Conservation (phyloP, 495 filamentous ascomycete genomes). For the Penicillium herquei region DNA sequence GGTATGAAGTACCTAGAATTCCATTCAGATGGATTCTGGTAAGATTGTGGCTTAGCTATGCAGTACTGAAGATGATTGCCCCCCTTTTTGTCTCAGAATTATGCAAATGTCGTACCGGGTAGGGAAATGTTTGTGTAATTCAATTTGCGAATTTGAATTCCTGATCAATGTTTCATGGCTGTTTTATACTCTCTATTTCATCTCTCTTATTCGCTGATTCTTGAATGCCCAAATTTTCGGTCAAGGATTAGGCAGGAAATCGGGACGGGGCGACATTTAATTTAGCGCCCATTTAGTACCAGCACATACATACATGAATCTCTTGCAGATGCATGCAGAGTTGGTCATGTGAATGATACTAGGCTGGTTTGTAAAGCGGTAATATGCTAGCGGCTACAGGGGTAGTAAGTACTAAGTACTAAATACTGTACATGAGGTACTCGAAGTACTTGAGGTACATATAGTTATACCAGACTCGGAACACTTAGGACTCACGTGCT, state of each 20-base stretch:
- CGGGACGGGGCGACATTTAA: constrained; percentile 12
- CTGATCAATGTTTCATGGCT: not conserved
- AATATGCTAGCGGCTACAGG: not conserved
- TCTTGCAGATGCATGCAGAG: constrained; percentile 42
- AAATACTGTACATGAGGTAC: too few relatives aligned
- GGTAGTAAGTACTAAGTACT: too few relatives aligned
- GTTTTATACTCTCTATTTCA: not conserved
- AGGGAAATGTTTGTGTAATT: too few relatives aligned
- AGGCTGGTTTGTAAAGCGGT: not conserved
- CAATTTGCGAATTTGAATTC: not conserved
- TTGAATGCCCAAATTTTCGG: constrained; percentile 18
- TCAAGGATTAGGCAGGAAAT: constrained; percentile 17
- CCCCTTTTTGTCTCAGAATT: too few relatives aligned
- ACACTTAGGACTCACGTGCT: too few relatives aligned
- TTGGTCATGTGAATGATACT: constrained; percentile 34
- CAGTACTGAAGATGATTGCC: too few relatives aligned
- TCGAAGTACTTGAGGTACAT: too few relatives aligned
- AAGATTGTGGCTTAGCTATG: too few relatives aligned
- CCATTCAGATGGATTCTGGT: too few relatives aligned
- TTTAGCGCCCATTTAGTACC: constrained; percentile 20
- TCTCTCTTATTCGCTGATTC: not conserved
- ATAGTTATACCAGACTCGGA: too few relatives aligned
- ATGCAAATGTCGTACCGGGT: too few relatives aligned
- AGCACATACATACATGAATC: constrained; percentile 26
- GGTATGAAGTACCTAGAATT: too few relatives aligned